Percentiles rank a stretch among this genome's conserved stretches.
These are phyloP conservation scores for Penicillium aurantiogriseum DNA, from an alignment of 2,329 filamentous ascomycete genomes.

Conservation along the genomic window DNA sequence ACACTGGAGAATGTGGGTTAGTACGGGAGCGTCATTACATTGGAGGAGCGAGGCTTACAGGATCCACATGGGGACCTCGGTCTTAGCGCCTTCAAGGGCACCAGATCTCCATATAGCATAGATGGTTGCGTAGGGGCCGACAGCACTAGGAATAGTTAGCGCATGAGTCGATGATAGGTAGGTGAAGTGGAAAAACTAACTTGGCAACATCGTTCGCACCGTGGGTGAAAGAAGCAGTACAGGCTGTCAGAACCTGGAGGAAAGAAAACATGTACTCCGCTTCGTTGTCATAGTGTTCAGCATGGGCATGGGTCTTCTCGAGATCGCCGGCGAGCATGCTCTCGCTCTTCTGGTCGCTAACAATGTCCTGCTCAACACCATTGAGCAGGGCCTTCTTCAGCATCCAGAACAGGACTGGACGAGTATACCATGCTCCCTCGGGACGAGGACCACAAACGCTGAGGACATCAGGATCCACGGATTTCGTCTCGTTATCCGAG, in stretches of 20 bases:
- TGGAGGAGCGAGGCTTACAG: background rate
- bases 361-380: background rate
- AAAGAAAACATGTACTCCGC: slow-evolving; percentile 1
- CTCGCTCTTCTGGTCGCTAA: background rate
- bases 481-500: background rate
- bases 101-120: slow-evolving; percentile 39
- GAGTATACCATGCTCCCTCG: background rate
- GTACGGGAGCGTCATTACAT: no score
- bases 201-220: slow-evolving; percentile 48
- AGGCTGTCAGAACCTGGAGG: background rate
- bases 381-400: background rate
- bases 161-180: background rate
- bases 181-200: background rate
- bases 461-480: background rate
- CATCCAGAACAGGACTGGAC: background rate
- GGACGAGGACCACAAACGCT: background rate
- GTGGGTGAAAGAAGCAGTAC: slow-evolving; percentile 28
- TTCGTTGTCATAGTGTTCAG: background rate
- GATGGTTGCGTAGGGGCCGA: slow-evolving; percentile 39
- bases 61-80: slow-evolving; percentile 26
- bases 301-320: background rate
- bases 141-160: slow-evolving; percentile 20
- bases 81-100: slow-evolving; percentile 30
- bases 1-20: slow-evolving; percentile 31
- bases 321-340: background rate